Conservation (phyloP, 805 yeast species). For the Ogataea minuta region DNA sequence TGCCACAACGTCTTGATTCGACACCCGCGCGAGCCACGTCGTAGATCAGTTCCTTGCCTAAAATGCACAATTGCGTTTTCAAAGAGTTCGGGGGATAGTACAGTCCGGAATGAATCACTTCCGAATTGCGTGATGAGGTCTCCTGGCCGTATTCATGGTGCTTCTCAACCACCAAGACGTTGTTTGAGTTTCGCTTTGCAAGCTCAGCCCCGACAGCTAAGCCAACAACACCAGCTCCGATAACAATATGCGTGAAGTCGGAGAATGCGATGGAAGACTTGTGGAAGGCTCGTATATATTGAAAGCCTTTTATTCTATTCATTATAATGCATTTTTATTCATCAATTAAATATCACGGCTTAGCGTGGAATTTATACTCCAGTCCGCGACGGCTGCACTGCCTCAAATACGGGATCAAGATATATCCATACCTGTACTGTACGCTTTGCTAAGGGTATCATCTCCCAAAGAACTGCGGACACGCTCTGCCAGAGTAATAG, state of each 20-base stretch:
- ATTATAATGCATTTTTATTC: slow-evolving; percentile 1
- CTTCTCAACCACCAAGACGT: slow-evolving; percentile 69
- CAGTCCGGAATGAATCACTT: slow-evolving; percentile 89
- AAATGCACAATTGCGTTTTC: slow-evolving; percentile 67
- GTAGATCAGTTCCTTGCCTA: slow-evolving; percentile 72
- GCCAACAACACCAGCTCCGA: slow-evolving; percentile 88
- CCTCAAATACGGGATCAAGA: not conserved
- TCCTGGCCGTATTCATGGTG: slow-evolving; percentile 68
- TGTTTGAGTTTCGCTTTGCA: slow-evolving; percentile 38
- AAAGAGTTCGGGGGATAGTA: slow-evolving; percentile 72
- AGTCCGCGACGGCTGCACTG: not conserved
- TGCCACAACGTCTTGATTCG: slow-evolving; percentile 65
- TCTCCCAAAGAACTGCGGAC: slow-evolving; percentile 26
- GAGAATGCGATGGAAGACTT: not conserved
- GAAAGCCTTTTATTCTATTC: not conserved
- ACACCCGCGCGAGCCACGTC: slow-evolving; percentile 47
- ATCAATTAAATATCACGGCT: not conserved
- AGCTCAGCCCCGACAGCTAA: slow-evolving; percentile 76
- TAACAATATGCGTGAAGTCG: slow-evolving; percentile 32
- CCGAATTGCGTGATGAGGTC: slow-evolving; percentile 87
- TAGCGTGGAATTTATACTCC: not conserved
- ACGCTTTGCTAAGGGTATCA: slow-evolving; percentile 21
- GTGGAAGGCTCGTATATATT: slow-evolving; percentile 4
- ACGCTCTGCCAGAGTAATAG: slow-evolving; percentile 28
- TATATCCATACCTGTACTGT: slow-evolving; percentile 15